Conservation (phyloP, 179 eudicot genomes). For the Camellia oleifera region DNA sequence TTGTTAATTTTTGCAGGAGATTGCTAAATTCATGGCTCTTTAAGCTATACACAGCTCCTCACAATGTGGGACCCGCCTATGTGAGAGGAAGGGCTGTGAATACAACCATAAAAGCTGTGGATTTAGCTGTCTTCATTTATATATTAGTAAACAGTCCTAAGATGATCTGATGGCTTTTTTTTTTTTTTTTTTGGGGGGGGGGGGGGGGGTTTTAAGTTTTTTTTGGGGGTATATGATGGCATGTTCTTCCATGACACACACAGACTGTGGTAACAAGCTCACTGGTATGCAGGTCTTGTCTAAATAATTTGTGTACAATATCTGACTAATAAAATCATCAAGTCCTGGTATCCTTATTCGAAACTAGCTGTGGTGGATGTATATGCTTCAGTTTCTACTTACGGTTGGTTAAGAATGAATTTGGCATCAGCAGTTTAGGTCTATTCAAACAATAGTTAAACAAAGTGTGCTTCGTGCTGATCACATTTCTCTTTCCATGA, state of each 20-base stretch:
- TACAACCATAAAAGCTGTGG: background rate
- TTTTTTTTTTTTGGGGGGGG: no score
- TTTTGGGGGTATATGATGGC: background rate
- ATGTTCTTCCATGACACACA: background rate
- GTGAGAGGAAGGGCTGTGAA: background rate
- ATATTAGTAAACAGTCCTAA: background rate
- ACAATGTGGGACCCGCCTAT: background rate
- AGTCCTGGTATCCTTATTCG: background rate
- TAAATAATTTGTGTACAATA: background rate
- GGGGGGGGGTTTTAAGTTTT: no score
- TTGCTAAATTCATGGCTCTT: background rate
- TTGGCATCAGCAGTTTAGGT: background rate
- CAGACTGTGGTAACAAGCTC: background rate
- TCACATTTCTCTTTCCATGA: background rate
- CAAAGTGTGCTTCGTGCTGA: constrained; percentile 2
- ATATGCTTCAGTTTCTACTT: background rate
- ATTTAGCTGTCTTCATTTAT: background rate
- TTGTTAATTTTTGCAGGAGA: no score
- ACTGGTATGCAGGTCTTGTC: background rate
- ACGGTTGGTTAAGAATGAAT: background rate
- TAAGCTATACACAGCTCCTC: background rate
- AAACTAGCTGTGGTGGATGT: background rate
- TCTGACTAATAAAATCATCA: background rate
- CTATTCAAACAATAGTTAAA: background rate
- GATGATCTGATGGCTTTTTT: background rate